Evolutionary conservation across 257 asterid genomes (phyloP).

Genomic region (Nicotiana otophora): DNA sequence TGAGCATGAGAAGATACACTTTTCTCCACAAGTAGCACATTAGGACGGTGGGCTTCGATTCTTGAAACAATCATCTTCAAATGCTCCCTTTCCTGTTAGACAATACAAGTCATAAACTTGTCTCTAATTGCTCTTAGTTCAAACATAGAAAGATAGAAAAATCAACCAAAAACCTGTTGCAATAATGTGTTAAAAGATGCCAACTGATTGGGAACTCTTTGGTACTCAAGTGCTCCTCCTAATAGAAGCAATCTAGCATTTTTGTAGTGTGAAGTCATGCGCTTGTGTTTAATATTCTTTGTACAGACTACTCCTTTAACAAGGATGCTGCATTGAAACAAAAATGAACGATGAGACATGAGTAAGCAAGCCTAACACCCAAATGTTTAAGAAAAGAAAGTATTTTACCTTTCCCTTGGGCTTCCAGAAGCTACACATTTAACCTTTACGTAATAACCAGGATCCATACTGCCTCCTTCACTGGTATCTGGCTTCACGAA

Average conservation of each 20-base stretch:
- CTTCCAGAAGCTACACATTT: slow-evolving; percentile 91
- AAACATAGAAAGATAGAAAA: slow-evolving; percentile 3
- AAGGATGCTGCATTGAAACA: slow-evolving; percentile 55
- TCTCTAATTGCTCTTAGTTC: slow-evolving; percentile 13
- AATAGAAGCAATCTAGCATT: slow-evolving; percentile 73
- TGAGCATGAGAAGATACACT: slow-evolving; percentile 89
- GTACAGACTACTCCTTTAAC: slow-evolving; percentile 90
- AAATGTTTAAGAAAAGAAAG: slow-evolving; percentile 26
- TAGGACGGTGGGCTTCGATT: slow-evolving; percentile 84
- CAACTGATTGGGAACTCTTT: slow-evolving; percentile 73
- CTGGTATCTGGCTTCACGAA: slow-evolving; percentile 83
- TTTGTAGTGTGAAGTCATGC: slow-evolving; percentile 85
- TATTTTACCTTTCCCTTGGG: slow-evolving; percentile 65
- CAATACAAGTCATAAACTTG: slow-evolving; percentile 12
- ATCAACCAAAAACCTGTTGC: slow-evolving; percentile 53
- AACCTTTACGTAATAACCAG: slow-evolving; percentile 76
- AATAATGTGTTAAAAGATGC: slow-evolving; percentile 82
- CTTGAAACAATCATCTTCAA: slow-evolving; percentile 69
- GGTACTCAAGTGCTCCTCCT: slow-evolving; percentile 95
- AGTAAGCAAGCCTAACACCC: background rate
- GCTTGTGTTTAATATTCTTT: slow-evolving; percentile 90
- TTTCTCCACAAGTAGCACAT: slow-evolving; percentile 91
- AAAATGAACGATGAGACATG: background rate
- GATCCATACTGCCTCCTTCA: slow-evolving; percentile 98
- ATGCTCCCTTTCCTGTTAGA: slow-evolving; percentile 76